phyloP scores from a whole-genome alignment of 1,139 yeast genomes.

The Pichia sp. region DNA sequence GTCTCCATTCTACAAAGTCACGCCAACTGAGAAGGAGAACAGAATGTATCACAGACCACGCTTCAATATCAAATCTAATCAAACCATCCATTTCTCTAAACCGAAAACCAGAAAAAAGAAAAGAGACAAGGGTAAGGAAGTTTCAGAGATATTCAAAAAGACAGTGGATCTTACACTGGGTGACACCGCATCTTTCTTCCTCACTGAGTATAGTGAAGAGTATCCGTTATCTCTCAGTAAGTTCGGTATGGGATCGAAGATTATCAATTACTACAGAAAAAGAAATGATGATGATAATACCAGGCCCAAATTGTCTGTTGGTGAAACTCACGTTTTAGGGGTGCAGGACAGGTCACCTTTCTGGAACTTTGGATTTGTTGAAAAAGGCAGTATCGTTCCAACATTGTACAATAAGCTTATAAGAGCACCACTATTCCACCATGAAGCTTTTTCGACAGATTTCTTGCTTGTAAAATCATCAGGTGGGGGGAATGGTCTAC shows the following conservation, averaged over 20 bases:
- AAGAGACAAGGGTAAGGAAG: slow-evolving; percentile 81
- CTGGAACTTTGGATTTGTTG: slow-evolving; percentile 98
- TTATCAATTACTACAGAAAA: slow-evolving; percentile 89
- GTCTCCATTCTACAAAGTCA: slow-evolving; percentile 87
- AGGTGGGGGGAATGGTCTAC: slow-evolving; percentile 66
- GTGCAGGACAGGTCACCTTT: slow-evolving; percentile 95
- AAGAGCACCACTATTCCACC: slow-evolving; percentile 90
- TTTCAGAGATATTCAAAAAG: slow-evolving; percentile 64
- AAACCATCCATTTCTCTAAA: slow-evolving; percentile 70
- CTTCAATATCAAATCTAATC: slow-evolving; percentile 73
- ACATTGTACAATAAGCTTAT: slow-evolving; percentile 87
- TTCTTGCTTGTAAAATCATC: slow-evolving; percentile 76
- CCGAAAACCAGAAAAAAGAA: slow-evolving; percentile 79
- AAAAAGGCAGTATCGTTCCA: slow-evolving; percentile 90
- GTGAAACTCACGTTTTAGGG: slow-evolving; percentile 94
- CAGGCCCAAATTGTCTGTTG: slow-evolving; percentile 84
- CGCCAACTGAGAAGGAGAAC: slow-evolving; percentile 60
- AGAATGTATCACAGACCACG: slow-evolving; percentile 79
- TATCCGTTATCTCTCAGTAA: slow-evolving; percentile 77
- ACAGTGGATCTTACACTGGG: slow-evolving; percentile 78
- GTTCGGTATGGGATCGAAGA: slow-evolving; percentile 94
- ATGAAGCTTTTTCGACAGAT: slow-evolving; percentile 74
- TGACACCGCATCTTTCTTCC: slow-evolving; percentile 72
- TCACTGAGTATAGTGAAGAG: slow-evolving; percentile 90
- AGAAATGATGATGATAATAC: slow-evolving; percentile 74